A percentile compares a stretch with the other conserved stretches of the same genome.
Evolutionary conservation across 495 filamentous ascomycete species (phyloP).

Genomic region (Penicillium verhagenii): DNA sequence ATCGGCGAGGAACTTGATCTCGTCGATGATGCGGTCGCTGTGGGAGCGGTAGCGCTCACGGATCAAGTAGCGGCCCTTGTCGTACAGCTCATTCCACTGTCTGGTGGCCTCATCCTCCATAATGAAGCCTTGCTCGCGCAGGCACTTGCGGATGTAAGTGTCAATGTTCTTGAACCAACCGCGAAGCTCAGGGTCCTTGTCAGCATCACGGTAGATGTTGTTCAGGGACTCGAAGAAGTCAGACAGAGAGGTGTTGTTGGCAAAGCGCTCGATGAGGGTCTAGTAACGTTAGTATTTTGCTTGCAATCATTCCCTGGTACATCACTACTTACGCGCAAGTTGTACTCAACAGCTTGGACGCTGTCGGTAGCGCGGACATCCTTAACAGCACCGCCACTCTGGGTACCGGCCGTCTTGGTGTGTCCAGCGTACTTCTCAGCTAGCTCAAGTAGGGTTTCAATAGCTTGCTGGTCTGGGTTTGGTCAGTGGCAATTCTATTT

Average conservation of each 20-base stretch:
- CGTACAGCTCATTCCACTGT: conserved; percentile 82
- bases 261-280: conserved; percentile 88
- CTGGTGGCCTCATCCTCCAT: conserved; percentile 78
- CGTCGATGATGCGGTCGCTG: conserved; percentile 83
- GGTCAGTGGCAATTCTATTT: conserved; percentile 2
- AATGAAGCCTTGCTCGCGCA: conserved; percentile 88
- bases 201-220: conserved; percentile 85
- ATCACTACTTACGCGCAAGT: conserved; percentile 55
- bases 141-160: conserved; percentile 70
- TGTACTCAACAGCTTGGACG: conserved; percentile 69
- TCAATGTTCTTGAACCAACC: conserved; percentile 85
- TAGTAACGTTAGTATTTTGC: conserved; percentile 33
- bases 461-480: conserved; percentile 69
- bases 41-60: conserved; percentile 85
- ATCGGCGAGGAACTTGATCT: conserved; percentile 82
- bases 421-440: conserved; percentile 86
- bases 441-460: conserved; percentile 77
- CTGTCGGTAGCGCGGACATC: conserved; percentile 60
- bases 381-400: conserved; percentile 65
- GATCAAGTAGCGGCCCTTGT: conserved; percentile 83
- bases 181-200: conserved; percentile 82
- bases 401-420: conserved; percentile 58
- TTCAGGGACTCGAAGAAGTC: conserved; percentile 86
- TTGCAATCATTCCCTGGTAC: neutral
- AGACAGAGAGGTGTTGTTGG: conserved; percentile 86